Evolutionary conservation across 805 yeast species (phyloP).

Genomic region (Scheffersomyces ergatensis): DNA sequence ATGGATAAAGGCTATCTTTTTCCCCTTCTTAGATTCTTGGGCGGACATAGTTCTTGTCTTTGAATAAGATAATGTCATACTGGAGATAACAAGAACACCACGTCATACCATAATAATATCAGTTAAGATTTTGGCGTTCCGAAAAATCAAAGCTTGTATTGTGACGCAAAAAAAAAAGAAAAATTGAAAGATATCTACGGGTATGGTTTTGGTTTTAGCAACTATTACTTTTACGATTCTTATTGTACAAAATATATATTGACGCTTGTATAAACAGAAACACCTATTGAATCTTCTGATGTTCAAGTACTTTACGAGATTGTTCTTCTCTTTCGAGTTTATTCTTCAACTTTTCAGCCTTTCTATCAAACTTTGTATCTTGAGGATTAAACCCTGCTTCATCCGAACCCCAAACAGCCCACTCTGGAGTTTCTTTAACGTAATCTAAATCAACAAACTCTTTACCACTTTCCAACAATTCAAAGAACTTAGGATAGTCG

Average conservation of each 20-base stretch:
- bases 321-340: constrained; percentile 36
- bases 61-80: no score
- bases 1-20: constrained; percentile 80
- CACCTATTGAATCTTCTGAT: constrained; percentile 4
- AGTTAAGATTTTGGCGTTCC: no score
- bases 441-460: constrained; percentile 80
- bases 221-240: no score
- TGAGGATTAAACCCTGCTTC: constrained; percentile 89
- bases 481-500: constrained; percentile 73
- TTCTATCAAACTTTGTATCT: constrained; percentile 66
- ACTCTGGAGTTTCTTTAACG: constrained; percentile 74
- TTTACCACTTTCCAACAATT: constrained; percentile 61
- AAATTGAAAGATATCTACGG: no score
- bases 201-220: no score
- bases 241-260: not conserved
- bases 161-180: no score
- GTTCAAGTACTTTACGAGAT: constrained; percentile 9
- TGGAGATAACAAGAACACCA: no score
- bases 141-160: no score
- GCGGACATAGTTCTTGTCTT: not conserved
- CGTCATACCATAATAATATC: no score
- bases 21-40: not conserved
- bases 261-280: no score
- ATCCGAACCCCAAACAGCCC: constrained; percentile 88
- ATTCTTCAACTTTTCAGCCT: constrained; percentile 56